Evolutionary conservation across 352 stramenopile species (phyloP).

Genomic region (Thraustotheca clavata): DNA sequence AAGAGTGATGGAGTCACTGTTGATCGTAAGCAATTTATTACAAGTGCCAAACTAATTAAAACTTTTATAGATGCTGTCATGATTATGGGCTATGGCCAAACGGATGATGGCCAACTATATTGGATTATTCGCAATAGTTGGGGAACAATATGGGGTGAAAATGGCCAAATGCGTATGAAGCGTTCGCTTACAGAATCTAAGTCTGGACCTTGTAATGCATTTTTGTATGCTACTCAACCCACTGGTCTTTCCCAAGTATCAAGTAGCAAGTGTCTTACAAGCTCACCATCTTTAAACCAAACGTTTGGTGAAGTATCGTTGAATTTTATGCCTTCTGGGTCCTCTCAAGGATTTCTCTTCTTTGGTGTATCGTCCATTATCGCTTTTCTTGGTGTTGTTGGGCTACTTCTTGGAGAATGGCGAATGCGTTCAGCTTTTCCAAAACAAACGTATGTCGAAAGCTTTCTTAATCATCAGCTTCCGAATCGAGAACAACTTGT

Average conservation of each 20-base stretch:
- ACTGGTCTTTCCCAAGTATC: neutral
- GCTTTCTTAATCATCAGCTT: conserved; percentile 18
- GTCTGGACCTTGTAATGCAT: conserved; percentile 17
- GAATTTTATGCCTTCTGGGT: neutral
- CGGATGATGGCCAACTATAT: conserved; percentile 56
- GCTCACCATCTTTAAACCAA: neutral
- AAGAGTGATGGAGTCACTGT: conserved; percentile 59
- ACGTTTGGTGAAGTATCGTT: neutral
- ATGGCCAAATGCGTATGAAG: conserved; percentile 71
- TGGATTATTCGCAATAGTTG: conserved; percentile 88
- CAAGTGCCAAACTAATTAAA: neutral
- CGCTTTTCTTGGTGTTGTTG: neutral
- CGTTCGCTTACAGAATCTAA: conserved; percentile 18
- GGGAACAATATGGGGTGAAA: conserved; percentile 83
- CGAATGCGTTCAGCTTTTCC: conserved; percentile 2
- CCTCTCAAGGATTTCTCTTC: conserved; percentile 9
- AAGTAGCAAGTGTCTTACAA: neutral
- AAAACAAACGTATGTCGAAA: conserved; percentile 19
- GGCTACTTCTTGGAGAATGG: neutral
- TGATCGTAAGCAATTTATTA: conserved; percentile 30
- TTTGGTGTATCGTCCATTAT: conserved; percentile 4
- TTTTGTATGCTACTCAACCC: conserved; percentile 14
- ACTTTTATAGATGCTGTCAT: conserved; percentile 66
- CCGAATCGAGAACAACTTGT: conserved; percentile 11
- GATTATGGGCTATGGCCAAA: conserved; percentile 76